Evolutionary conservation across 257 asterid genomes (phyloP).

Genomic region (Lycium ferocissimum): DNA sequence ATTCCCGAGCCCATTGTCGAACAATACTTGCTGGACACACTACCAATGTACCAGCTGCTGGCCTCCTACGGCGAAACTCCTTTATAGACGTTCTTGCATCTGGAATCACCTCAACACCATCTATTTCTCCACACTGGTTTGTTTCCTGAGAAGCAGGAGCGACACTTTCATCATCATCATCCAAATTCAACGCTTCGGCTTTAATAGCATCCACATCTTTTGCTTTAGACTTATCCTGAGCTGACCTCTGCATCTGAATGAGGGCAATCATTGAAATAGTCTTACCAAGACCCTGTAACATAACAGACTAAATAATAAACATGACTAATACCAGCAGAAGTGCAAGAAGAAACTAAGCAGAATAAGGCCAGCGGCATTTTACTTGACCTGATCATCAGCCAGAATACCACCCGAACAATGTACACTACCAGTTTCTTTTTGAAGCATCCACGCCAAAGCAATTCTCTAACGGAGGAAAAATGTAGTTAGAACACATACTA

Average conservation of each 20-base stretch:
- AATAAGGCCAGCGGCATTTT: slow-evolving; percentile 25
- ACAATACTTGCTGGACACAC: slow-evolving; percentile 99
- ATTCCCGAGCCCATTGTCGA: slow-evolving; percentile 94
- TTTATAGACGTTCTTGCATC: slow-evolving; percentile 52
- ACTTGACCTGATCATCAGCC: slow-evolving; percentile 97
- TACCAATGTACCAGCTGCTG: slow-evolving; percentile 89
- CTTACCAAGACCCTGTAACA: slow-evolving; percentile 94
- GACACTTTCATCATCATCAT: slow-evolving; percentile 71
- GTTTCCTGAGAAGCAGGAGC: slow-evolving; percentile 52
- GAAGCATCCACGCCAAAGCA: slow-evolving; percentile 96
- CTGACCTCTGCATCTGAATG: slow-evolving; percentile 66
- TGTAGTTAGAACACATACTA: slow-evolving; percentile 37
- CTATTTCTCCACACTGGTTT: slow-evolving; percentile 51
- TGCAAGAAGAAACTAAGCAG: slow-evolving; percentile 22
- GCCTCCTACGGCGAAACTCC: slow-evolving; percentile 70
- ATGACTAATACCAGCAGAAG: slow-evolving; percentile 21
- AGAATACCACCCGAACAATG: slow-evolving; percentile 90
- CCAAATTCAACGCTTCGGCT: slow-evolving; percentile 85
- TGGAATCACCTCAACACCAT: slow-evolving; percentile 59
- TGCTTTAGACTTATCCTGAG: slow-evolving; percentile 61
- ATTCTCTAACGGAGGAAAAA: slow-evolving; percentile 66
- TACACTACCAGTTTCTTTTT: slow-evolving; percentile 75
- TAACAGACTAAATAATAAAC: slow-evolving; percentile 31
- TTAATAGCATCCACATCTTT: slow-evolving; percentile 45
- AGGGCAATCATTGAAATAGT: slow-evolving; percentile 94